phyloP scores from a whole-genome alignment of 441 rosid genomes.

The Manihot esculenta region DNA sequence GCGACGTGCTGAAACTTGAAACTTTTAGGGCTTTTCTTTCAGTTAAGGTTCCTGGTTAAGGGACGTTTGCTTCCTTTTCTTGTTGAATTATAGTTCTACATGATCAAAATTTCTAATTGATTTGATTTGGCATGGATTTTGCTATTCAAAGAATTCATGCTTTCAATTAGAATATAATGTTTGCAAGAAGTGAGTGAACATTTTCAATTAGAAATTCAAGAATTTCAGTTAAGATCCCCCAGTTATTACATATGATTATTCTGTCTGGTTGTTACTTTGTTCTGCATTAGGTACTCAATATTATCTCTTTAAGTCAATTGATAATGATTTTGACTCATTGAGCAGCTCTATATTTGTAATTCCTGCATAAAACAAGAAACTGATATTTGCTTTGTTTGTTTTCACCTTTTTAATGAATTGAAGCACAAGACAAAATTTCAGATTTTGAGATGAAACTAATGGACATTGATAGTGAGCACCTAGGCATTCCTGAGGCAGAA shows the following conservation, averaged over 20 bases:
- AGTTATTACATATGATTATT: background rate
- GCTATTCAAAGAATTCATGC: no score
- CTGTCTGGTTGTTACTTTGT: background rate
- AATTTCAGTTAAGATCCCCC: background rate
- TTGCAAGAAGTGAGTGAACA: background rate
- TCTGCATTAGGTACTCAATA: no score
- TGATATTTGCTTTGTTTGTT: constrained; percentile 5
- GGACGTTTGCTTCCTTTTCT: background rate
- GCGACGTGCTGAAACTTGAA: no score
- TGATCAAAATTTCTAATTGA: background rate
- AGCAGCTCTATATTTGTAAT: background rate
- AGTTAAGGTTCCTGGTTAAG: background rate
- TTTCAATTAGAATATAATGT: background rate
- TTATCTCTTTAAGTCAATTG: background rate
- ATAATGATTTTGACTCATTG: background rate
- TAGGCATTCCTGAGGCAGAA: constrained; percentile 97
- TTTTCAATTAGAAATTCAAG: background rate
- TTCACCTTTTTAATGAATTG: constrained; percentile 6
- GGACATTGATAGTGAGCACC: constrained; percentile 98
- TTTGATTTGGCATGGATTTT: background rate
- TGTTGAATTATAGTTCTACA: background rate
- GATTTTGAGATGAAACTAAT: constrained; percentile 97
- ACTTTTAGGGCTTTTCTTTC: background rate
- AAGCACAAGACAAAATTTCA: constrained; percentile 91
- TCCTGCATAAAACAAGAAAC: background rate